Percentiles rank a stretch among this genome's conserved stretches.
These are phyloP conservation scores for Acorus calamus DNA, from an alignment of 106 monocot genomes.

Conservation along the genomic window DNA sequence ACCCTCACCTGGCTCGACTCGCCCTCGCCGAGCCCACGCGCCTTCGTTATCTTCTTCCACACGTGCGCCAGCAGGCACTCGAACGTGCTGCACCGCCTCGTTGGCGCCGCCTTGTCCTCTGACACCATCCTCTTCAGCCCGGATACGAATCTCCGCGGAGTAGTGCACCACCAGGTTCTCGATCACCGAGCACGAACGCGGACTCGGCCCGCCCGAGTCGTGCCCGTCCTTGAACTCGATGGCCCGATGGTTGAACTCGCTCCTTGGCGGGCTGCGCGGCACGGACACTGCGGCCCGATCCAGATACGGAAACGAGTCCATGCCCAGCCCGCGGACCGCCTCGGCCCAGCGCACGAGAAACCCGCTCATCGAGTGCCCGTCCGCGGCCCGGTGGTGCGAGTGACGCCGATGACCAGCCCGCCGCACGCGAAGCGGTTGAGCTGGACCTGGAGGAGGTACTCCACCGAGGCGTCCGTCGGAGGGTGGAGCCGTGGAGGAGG, in stretches of 20 bases:
- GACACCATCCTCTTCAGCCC: background rate
- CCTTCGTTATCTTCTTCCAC: conserved; percentile 11
- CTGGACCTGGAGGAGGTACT: conserved; percentile 10
- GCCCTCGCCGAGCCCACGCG: conserved; percentile 1
- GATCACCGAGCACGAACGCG: background rate
- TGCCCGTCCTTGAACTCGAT: conserved; percentile 5
- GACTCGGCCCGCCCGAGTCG: background rate
- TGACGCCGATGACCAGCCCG: conserved; percentile 7
- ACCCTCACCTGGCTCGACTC: conserved; percentile 4
- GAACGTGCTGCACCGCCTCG: conserved; percentile 18
- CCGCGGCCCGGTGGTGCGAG: conserved; percentile 7
- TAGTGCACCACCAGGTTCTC: conserved; percentile 1
- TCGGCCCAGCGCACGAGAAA: conserved; percentile 4
- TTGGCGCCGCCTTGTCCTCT: background rate
- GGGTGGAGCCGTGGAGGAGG: conserved; percentile 4
- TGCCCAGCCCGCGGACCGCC: conserved; percentile 4
- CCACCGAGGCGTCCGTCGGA: background rate
- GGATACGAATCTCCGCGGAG: conserved; percentile 4
- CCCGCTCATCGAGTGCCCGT: conserved; percentile 6
- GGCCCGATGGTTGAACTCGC: conserved; percentile 1
- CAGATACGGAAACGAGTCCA: conserved; percentile 5
- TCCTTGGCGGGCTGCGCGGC: background rate
- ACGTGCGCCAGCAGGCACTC: background rate
- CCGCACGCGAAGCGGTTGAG: conserved; percentile 19
- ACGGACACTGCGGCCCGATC: conserved; percentile 5